A percentile compares a stretch with the other conserved stretches of the same genome.
These are phyloP conservation scores for Vigna mungo DNA, from an alignment of 306 rosid genomes.

Conservation along the genomic window DNA sequence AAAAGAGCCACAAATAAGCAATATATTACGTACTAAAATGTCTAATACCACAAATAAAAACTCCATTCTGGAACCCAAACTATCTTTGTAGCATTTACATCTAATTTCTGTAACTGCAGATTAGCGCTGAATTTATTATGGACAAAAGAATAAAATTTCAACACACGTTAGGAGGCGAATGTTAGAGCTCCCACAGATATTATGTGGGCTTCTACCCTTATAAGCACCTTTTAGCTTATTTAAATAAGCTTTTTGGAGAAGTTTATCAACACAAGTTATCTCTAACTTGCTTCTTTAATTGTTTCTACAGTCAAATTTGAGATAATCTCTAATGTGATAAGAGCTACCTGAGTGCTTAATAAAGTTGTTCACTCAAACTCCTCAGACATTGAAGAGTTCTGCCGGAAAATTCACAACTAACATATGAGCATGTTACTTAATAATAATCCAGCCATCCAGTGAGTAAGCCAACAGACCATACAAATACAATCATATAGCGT, in stretches of 20 bases:
- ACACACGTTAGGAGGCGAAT: constrained; percentile 13
- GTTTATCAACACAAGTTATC: neutral
- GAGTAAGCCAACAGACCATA: constrained; percentile 20
- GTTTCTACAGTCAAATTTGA: neutral
- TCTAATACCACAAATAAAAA: constrained; percentile 33
- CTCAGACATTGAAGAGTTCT: constrained; percentile 16
- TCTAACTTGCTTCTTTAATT: neutral
- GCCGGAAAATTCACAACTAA: neutral
- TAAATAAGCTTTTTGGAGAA: neutral
- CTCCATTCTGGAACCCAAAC: constrained; percentile 25
- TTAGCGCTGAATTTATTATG: constrained; percentile 21
- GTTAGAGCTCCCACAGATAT: neutral
- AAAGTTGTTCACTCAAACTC: constrained; percentile 7
- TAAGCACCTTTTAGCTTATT: constrained; percentile 7
- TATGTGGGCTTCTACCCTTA: neutral
- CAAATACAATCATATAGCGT: constrained; percentile 33
- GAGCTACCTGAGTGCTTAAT: neutral
- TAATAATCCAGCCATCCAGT: neutral
- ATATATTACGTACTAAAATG: constrained; percentile 30
- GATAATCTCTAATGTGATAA: neutral
- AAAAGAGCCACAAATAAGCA: constrained; percentile 37
- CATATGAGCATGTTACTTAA: constrained; percentile 20
- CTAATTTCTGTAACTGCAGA: constrained; percentile 5
- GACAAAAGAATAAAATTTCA: constrained; percentile 33
- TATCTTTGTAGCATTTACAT: neutral